phyloP scores from a whole-genome alignment of 208 protist species.

The Trypanosomatidae sp. region DNA sequence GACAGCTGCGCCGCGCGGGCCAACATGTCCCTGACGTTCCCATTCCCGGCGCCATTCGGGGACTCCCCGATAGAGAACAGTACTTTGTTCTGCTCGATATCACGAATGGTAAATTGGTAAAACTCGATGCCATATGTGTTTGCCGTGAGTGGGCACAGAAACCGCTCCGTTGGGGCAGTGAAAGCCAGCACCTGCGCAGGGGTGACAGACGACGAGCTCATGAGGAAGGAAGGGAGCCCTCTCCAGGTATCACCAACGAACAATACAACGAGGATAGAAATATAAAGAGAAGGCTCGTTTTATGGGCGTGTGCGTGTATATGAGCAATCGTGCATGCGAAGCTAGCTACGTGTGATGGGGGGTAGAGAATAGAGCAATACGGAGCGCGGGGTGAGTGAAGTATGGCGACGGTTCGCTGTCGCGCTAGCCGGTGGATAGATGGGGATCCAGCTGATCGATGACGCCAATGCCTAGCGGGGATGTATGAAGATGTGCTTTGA shows the following conservation, averaged over 20 bases:
- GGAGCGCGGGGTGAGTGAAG: neutral
- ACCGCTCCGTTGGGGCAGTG: constrained; percentile 75
- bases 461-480: neutral
- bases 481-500: neutral
- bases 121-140: constrained; percentile 96
- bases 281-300: no score
- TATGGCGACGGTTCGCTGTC: neutral
- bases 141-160: constrained; percentile 89
- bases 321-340: neutral
- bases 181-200: constrained; percentile 70
- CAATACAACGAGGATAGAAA: neutral
- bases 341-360: neutral
- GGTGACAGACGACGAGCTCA: constrained; percentile 40
- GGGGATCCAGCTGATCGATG: neutral
- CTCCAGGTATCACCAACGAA: neutral
- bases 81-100: constrained; percentile 79
- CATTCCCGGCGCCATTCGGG: constrained; percentile 10
- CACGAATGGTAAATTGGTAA: constrained; percentile 93
- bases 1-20: constrained; percentile 33
- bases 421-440: neutral
- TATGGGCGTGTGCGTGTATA: neutral
- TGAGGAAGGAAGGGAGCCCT: neutral
- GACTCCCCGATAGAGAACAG: constrained; percentile 87
- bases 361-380: neutral
- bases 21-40: constrained; percentile 33